Evolutionary conservation across 192 early-diverging fungal genomes (phyloP).

Genomic region (Coemansia sp.): DNA sequence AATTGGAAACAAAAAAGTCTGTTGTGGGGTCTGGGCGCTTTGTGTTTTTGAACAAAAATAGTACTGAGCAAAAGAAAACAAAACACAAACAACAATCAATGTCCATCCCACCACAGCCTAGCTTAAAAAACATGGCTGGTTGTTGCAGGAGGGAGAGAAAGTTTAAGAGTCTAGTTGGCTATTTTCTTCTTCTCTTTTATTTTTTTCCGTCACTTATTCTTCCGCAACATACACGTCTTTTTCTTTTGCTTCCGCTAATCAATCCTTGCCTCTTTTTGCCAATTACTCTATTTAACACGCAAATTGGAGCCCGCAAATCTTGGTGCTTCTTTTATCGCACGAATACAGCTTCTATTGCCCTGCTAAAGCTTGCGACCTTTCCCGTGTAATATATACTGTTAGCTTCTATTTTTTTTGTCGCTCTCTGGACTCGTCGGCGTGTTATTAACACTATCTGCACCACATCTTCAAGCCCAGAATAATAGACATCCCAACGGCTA

Average conservation of each 20-base stretch:
- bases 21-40: not conserved
- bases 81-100: not conserved
- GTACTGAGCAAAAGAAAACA: not conserved
- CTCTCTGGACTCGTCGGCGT: too few species aligned
- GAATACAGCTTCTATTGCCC: not conserved
- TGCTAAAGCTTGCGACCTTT: not conserved
- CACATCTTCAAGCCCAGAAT: not conserved
- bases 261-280: not conserved
- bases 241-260: not conserved
- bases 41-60: not conserved
- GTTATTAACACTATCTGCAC: not conserved
- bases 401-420: not conserved
- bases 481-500: not conserved
- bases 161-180: not conserved
- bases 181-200: not conserved
- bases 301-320: not conserved
- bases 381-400: constrained; percentile 2
- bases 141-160: too few species aligned
- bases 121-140: too few species aligned
- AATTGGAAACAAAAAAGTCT: too few species aligned
- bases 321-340: not conserved
- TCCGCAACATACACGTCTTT: not conserved
- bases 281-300: not conserved
- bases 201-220: not conserved
- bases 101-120: not conserved